Evolutionary conservation across 2,329 filamentous ascomycete genomes (phyloP), one percentile per base, ranked within the genome.

Genomic region (Cladophialophora yegresii): DNA sequence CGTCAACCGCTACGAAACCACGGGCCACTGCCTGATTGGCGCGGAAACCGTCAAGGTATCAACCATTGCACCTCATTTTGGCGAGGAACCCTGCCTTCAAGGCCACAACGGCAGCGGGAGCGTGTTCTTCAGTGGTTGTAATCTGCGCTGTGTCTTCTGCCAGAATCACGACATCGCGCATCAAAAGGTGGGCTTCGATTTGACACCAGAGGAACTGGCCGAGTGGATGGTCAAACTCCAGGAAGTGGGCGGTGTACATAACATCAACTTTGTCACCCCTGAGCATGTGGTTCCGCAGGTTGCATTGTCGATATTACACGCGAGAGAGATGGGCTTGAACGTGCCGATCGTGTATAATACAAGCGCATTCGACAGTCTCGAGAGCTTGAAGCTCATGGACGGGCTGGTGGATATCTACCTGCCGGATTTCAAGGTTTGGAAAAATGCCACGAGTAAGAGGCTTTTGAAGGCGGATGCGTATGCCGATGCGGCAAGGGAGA

Each of bases 381-480:
- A 86, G 2, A 92, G 88, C 0, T 79, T 96, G 1, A 77, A 86
- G 64, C 80, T 95, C 8, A 83, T 96, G 71, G 87, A 95, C 70
- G 91, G 91, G 0, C 79, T 96, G 30, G 86, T 95, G 0, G 91
- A 95, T 74, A 92, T 96, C 51, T 96, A 95, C 73, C 80, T 96
- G n/a, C 89, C 91, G 0, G 91, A 96, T 73, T 95, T 95, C 80
- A 95, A 96, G 75, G 86, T 93, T 9, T 95, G 90, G 90, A 84
- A 84, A 30, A 75, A 82, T 1, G 79, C 75, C 23, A 88, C 89
- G 0, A 89, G 89, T 22, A 88, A 84, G 71, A 82, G 90, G 10
- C 78, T 95, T 32, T 82, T 95, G 40, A 96, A 96, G 74, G 89
- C 89, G 3, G 88, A 91, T 54, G 85, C 91, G 73, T 95, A 93